These are phyloP conservation scores for Friedmanniomyces endolithicus DNA, from an alignment of 495 filamentous ascomycete genomes.

Conservation along the genomic window DNA sequence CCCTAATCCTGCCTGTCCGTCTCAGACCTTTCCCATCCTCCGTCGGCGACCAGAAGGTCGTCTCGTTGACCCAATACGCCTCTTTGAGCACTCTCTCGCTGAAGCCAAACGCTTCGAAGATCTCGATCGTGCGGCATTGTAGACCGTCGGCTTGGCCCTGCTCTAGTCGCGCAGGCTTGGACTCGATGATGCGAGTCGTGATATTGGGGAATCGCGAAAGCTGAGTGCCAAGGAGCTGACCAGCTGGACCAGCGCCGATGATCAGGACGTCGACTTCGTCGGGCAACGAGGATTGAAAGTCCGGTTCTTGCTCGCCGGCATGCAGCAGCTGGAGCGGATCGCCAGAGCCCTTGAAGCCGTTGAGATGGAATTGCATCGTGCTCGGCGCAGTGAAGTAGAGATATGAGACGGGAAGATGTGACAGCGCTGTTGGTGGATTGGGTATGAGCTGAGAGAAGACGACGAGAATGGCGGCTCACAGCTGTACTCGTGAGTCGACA, in stretches of 20 bases:
- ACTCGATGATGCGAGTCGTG: conserved; percentile 51
- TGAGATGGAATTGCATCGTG: conserved; percentile 20
- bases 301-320: conserved; percentile 15
- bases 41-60: conserved; percentile 29
- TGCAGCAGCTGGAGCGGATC: conserved; percentile 18
- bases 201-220: conserved; percentile 47
- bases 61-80: conserved; percentile 57
- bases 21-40: conserved; percentile 37
- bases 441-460: too few relatives aligned
- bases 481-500: too few relatives aligned
- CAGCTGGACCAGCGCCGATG: conserved; percentile 55
- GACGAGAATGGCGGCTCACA: too few relatives aligned
- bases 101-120: conserved; percentile 67
- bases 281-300: conserved; percentile 18
- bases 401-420: neutral
- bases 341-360: conserved; percentile 18
- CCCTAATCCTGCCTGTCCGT: conserved; percentile 43
- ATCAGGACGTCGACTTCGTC: conserved; percentile 45
- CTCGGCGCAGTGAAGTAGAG: neutral
- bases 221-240: conserved; percentile 55
- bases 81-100: conserved; percentile 59
- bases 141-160: conserved; percentile 73
- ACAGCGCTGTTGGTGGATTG: neutral
- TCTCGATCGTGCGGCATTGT: conserved; percentile 68
- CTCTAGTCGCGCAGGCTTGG: conserved; percentile 44